Evolutionary conservation across 805 yeast species (phyloP).

Genomic region (Saccharomycopsis sp.): DNA sequence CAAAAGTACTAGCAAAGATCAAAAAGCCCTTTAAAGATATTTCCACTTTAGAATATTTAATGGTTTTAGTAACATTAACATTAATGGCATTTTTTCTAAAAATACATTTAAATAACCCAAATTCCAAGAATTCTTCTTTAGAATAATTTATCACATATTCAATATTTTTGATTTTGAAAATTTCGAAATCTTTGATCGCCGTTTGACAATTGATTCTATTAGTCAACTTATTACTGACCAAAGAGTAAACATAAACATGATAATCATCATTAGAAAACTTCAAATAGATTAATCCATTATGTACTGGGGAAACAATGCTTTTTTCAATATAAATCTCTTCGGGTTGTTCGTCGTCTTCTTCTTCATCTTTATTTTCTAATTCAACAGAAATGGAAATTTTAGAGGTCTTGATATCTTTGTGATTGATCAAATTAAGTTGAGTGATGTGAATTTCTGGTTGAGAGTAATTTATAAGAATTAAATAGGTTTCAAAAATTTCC

Average conservation of each 20-base stretch:
- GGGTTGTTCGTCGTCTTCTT: background rate
- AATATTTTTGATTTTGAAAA: constrained; percentile 8
- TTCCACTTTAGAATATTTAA: no score
- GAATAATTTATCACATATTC: constrained; percentile 6
- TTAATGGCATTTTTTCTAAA: constrained; percentile 14
- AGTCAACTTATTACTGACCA: background rate
- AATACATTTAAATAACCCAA: constrained; percentile 13
- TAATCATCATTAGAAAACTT: constrained; percentile 3
- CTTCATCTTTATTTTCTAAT: background rate
- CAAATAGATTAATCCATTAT: constrained; percentile 9
- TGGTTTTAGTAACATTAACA: no score
- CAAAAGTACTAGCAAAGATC: no score
- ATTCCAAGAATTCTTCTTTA: no score
- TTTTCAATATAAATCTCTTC: background rate
- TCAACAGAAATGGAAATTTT: background rate
- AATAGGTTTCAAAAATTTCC: background rate
- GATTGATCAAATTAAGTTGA: no score
- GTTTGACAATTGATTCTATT: constrained; percentile 7
- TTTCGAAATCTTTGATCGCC: constrained; percentile 1
- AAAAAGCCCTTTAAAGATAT: no score
- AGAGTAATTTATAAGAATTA: background rate
- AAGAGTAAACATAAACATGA: constrained; percentile 11
- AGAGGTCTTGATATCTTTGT: no score
- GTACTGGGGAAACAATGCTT: background rate
- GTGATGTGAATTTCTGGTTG: background rate